These are phyloP conservation scores for Penicillium frequentans DNA, from an alignment of 2,329 filamentous ascomycete species.

Conservation along the genomic window DNA sequence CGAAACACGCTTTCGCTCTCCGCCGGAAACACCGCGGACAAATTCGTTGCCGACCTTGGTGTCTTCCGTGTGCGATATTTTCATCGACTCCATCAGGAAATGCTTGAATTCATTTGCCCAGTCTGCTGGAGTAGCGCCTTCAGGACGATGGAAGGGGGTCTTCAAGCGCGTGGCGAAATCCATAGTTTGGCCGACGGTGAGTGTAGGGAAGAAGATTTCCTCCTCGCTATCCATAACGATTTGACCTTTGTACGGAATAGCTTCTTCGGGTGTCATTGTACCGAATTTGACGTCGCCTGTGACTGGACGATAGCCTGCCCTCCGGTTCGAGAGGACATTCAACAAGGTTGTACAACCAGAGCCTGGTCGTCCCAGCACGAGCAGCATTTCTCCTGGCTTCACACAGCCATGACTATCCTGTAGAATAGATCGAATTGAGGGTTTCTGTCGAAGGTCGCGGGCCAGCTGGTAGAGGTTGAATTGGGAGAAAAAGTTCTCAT, in stretches of 20 bases:
- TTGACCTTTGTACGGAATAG: slow-evolving; percentile 54
- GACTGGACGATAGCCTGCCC: background rate
- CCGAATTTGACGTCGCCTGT: slow-evolving; percentile 45
- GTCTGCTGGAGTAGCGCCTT: slow-evolving; percentile 47
- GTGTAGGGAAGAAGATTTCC: slow-evolving; percentile 52
- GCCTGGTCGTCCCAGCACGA: slow-evolving; percentile 68
- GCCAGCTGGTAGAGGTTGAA: slow-evolving; percentile 57
- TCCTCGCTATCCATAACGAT: slow-evolving; percentile 59
- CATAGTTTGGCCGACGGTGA: slow-evolving; percentile 54
- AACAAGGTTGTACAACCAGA: slow-evolving; percentile 71
- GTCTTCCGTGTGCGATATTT: slow-evolving; percentile 59
- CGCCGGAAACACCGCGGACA: slow-evolving; percentile 66
- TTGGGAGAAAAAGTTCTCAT: slow-evolving; percentile 64
- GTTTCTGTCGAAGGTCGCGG: slow-evolving; percentile 55
- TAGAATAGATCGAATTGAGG: slow-evolving; percentile 64
- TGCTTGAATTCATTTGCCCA: slow-evolving; percentile 50
- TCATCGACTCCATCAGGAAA: slow-evolving; percentile 59
- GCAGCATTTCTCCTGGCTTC: slow-evolving; percentile 70
- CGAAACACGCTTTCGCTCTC: slow-evolving; percentile 68
- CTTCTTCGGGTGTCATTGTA: slow-evolving; percentile 42
- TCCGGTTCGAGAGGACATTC: slow-evolving; percentile 66
- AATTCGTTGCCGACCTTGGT: slow-evolving; percentile 69
- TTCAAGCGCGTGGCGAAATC: slow-evolving; percentile 60
- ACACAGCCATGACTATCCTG: slow-evolving; percentile 67
- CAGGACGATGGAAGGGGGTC: slow-evolving; percentile 51